These are phyloP conservation scores for Cajanus cajan DNA, from an alignment of 306 rosid genomes.

Conservation along the genomic window DNA sequence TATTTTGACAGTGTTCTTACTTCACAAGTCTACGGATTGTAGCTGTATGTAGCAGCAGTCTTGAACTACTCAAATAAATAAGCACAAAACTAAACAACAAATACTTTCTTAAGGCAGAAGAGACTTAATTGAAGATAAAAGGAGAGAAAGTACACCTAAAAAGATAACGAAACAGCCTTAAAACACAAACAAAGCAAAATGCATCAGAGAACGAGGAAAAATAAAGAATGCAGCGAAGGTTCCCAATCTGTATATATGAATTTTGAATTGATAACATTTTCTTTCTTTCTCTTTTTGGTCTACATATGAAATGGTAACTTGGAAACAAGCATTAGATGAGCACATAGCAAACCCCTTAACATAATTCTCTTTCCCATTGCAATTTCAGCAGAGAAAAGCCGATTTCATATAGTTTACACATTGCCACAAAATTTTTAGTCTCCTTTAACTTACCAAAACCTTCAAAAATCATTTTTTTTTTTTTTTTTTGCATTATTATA, in stretches of 20 bases:
- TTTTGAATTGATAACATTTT: not conserved
- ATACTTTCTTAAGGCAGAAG: not conserved
- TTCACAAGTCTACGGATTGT: not conserved
- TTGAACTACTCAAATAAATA: not conserved
- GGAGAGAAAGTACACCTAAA: not conserved
- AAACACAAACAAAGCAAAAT: not conserved
- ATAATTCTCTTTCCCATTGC: not conserved
- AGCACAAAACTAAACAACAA: not conserved
- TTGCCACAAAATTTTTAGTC: not conserved
- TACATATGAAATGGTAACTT: not conserved
- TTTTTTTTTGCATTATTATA: not conserved
- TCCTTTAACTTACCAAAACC: not conserved
- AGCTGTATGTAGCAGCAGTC: not conserved
- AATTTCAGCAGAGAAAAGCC: not conserved
- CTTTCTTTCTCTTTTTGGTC: not conserved
- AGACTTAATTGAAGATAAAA: not conserved
- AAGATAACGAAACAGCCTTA: not conserved
- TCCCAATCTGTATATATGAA: not conserved
- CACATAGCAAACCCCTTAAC: not conserved
- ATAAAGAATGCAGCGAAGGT: not conserved
- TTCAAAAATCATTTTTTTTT: not conserved
- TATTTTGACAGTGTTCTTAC: not conserved
- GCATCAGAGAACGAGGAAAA: not conserved
- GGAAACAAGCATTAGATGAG: not conserved
- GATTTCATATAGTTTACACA: not conserved